phyloP scores from a whole-genome alignment of 1,284 basidiomycete species.

The Melampsora americana region DNA sequence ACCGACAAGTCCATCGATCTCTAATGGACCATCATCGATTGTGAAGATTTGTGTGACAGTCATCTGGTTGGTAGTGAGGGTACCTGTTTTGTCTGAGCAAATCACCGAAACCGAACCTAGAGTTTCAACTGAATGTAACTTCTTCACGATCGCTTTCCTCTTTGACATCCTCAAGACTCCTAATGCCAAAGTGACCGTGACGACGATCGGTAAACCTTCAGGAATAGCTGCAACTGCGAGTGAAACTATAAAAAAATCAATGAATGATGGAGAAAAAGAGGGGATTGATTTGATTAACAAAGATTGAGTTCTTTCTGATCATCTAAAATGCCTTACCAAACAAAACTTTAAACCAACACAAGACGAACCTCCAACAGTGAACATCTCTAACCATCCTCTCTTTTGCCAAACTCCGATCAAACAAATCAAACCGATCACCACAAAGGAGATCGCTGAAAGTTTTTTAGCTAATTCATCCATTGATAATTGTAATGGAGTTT shows the following conservation, averaged over 20 bases:
- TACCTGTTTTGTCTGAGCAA: conserved; percentile 98
- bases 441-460: conserved; percentile 83
- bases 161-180: conserved; percentile 91
- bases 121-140: conserved; percentile 88
- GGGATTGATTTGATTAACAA: conserved; percentile 48
- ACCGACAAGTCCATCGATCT: conserved; percentile 66
- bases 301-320: conserved; percentile 44
- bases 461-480: conserved; percentile 97
- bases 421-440: conserved; percentile 86
- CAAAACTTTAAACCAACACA: conserved; percentile 5
- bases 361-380: conserved; percentile 86
- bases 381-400: conserved; percentile 95
- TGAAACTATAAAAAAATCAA: conserved; percentile 64
- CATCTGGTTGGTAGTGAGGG: conserved; percentile 91
- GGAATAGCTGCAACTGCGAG: conserved; percentile 95
- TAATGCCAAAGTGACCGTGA: conserved; percentile 90
- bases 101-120: conserved; percentile 91
- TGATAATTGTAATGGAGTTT: conserved; percentile 84
- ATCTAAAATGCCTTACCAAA: not conserved
- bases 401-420: conserved; percentile 81
- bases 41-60: conserved; percentile 84
- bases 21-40: conserved; percentile 70
- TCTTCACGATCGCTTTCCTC: conserved; percentile 93
- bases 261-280: not conserved
- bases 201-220: conserved; percentile 93